Base-by-base conservation (phyloP, 2,329 filamentous ascomycete species). In the Trichoderma koningii region DNA sequence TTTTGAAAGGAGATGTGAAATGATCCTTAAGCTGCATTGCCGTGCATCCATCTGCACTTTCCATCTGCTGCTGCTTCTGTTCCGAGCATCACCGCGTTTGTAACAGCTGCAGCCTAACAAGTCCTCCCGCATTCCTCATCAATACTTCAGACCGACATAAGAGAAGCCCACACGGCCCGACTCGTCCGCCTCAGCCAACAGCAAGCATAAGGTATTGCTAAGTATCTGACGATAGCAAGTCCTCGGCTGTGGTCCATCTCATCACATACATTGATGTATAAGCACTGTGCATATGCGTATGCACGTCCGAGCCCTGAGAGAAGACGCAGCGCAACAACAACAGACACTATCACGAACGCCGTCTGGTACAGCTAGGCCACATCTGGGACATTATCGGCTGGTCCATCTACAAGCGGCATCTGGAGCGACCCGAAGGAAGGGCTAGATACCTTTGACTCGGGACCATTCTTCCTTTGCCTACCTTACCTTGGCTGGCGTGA, bases 1-100 rank as follows among this genome's bases (percentile, higher is more conserved):
- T 50, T 48, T 56, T 14, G 38, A 53, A 56, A 47, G 52, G 41
- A 47, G 55, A 45, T 65, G 61, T 62, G 42, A 41, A 42, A 63
- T 66, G 64, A 66, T 63, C 59, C 45, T 28, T 56, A 51, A 55
- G 34, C 63, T 61, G 47, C 50, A 64, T 55, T 55, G 72, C 71
- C 68, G 68, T 71, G 69, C 68, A 73, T 70, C 63, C 41, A 38
- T 47, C 55, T 34, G 52, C 34, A 44, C 34, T 45, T n/a, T 21
- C 48, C 48, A 51, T 51, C 21, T 15, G 17, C 47, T 51, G 47
- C 28, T 34, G 30, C 30, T 34, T 50, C 42, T 34, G 26, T 28
- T 30, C 17, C 30, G 26, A 52, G 48, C 26, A 7, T 30, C 26
- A 15, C n/a, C 26, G 26, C 12, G 19, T 9, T 10, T 53, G 50